These are phyloP conservation scores for Ceratocystis huliohia DNA, from an alignment of 2,329 filamentous ascomycete genomes.

Conservation along the genomic window DNA sequence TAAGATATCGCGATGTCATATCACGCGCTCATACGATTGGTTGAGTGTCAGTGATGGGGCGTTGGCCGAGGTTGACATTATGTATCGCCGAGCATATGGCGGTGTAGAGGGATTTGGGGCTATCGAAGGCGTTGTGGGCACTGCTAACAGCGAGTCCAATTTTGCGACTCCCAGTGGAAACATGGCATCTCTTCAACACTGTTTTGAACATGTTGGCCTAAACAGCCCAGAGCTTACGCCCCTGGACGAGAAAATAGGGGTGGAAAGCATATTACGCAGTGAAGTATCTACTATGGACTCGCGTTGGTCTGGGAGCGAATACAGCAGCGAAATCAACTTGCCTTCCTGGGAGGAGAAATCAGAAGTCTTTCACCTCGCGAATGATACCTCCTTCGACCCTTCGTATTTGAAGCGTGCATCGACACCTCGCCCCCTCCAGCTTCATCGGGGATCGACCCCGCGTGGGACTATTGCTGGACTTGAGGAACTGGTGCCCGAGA, in stretches of 20 bases:
- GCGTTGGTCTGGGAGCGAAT: conserved; percentile 11
- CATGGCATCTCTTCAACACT: conserved; percentile 2
- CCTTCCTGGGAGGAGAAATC: conserved; percentile 23
- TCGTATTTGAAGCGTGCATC: conserved; percentile 18
- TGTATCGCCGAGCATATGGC: conserved; percentile 46
- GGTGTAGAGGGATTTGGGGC: conserved; percentile 35
- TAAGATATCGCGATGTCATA: conserved; percentile 38
- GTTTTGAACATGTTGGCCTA: not conserved
- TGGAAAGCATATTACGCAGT: not conserved
- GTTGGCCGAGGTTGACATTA: conserved; percentile 41
- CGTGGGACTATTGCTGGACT: not conserved
- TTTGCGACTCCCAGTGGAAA: not conserved
- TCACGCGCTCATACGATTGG: conserved; percentile 46
- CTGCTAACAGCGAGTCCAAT: not conserved
- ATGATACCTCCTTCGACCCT: not conserved
- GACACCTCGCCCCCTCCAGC: conserved; percentile 12
- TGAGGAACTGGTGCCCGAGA: not conserved
- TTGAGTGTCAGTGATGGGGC: conserved; percentile 40
- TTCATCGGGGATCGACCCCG: conserved; percentile 5
- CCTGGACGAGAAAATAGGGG: not conserved
- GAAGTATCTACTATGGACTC: not conserved
- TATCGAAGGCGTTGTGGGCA: conserved; percentile 29
- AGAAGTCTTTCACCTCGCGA: conserved; percentile 18
- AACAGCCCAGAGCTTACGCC: not conserved
- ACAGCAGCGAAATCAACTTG: conserved; percentile 16